phyloP scores from a whole-genome alignment of 176 grass and related monocot genomes.

The Carex kokanica region DNA sequence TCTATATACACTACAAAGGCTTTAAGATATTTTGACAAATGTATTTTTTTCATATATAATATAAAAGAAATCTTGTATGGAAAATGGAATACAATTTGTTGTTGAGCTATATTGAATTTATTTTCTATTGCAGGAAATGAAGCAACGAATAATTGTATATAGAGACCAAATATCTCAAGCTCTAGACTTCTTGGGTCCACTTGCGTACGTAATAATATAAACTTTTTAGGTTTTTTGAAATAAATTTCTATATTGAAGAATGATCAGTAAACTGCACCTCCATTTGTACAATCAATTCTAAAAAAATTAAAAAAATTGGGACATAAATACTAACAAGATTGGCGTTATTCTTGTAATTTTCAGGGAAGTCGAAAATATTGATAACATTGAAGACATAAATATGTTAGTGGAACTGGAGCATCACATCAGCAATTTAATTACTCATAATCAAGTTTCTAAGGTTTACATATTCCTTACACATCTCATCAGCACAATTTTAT shows the following conservation, averaged over 20 bases:
- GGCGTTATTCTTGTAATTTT: not conserved
- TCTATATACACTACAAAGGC: not conserved
- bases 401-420: not conserved
- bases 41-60: too few relatives aligned
- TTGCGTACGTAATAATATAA: not conserved
- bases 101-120: not conserved
- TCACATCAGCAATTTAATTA: not conserved
- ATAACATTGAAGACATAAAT: slow-evolving; percentile 13
- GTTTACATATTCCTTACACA: not conserved
- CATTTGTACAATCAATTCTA: not conserved
- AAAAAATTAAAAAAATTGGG: not conserved
- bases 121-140: not conserved
- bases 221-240: not conserved
- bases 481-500: not conserved
- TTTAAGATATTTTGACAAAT: not conserved
- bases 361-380: slow-evolving; percentile 14
- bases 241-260: not conserved
- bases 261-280: too few relatives aligned
- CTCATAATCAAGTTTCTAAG: slow-evolving; percentile 8
- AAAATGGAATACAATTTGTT: not conserved
- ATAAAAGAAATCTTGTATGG: too few relatives aligned
- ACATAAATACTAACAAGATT: not conserved
- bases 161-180: not conserved
- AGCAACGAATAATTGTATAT: not conserved
- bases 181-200: not conserved